Conservation (phyloP, 345 rosid species). For the Euphorbia pulcherrima region DNA sequence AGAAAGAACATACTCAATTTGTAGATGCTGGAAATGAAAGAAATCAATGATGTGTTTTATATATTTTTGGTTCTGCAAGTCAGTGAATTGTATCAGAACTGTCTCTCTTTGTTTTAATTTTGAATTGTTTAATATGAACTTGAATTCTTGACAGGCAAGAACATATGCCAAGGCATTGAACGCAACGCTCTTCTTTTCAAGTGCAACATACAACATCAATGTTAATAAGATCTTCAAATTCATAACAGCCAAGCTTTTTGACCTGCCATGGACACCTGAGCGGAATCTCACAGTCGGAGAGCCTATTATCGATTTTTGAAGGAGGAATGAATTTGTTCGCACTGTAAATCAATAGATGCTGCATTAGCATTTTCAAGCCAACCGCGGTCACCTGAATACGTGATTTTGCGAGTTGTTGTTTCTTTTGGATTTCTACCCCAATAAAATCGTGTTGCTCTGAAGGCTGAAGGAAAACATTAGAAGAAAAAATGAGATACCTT, state of each 20-base stretch:
- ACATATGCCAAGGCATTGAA: slow-evolving; percentile 74
- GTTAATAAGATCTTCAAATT: slow-evolving; percentile 93
- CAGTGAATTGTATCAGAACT: too few species aligned
- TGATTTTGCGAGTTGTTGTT: slow-evolving; percentile 23
- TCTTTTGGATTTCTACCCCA: slow-evolving; percentile 14
- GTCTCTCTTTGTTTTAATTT: neutral
- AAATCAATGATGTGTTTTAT: neutral
- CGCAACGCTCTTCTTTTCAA: slow-evolving; percentile 88
- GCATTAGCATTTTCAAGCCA: slow-evolving; percentile 10
- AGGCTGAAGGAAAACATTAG: neutral
- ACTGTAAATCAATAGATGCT: neutral
- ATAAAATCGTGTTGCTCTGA: slow-evolving; percentile 10
- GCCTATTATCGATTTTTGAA: slow-evolving; percentile 77
- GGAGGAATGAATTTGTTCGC: neutral
- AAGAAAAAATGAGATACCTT: too few species aligned
- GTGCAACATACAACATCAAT: slow-evolving; percentile 84
- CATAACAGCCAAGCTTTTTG: slow-evolving; percentile 89
- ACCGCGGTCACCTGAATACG: neutral
- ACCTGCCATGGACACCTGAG: slow-evolving; percentile 80
- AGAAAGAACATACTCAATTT: neutral
- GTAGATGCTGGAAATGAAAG: neutral
- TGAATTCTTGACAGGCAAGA: slow-evolving; percentile 59
- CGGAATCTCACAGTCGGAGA: slow-evolving; percentile 82
- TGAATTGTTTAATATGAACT: neutral
- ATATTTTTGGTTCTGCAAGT: too few species aligned